Evolutionary conservation across 345 rosid genomes (phyloP), one percentile per base, ranked within the genome.

Genomic region (Sisymbrium altissimum): DNA sequence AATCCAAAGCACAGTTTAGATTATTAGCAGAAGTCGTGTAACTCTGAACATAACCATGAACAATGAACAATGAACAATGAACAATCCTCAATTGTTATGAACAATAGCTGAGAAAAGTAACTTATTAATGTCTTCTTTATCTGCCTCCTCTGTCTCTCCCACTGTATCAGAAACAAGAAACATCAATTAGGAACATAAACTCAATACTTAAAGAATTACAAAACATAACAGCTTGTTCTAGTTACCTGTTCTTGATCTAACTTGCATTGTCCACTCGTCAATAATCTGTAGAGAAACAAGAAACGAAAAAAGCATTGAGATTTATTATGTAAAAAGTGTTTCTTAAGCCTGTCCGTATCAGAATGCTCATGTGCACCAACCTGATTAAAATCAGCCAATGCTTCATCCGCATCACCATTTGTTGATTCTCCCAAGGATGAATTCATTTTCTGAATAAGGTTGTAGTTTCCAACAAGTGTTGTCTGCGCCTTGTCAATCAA

Each of bases 211-310:
- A 6, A 18, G 11, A 18, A 61, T 3, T 4, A 27, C 43, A 30
- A 33, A 12, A 9, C 19, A 14, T 25, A 32, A 48, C 19, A 18
- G 50, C 38, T 66, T 45, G 60, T 49, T 17, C 66, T 17, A 30
- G 48, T 77, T 80, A 86, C 98, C 88, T 73, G 84, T 80, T 82
- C 87, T 84, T 23, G 95, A 72, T 78, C 86, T 83, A 75, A 94
- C 86, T 83, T 88, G 97, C 74, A 21, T 71, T 18, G 89, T 88
- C 98, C 98, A 91, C 71, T 94, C 97, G 52, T 94, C 89, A 55
- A 88, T 84, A 33, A 89, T 73, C 98, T 94, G 86, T 78, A 66
- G 4, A 43, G 72, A 55, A 53, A 1, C 61, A 56, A 68, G 19
- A 68, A 18, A 39, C 10, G 29, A 9, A 41, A 68, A 11, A 14